These are phyloP conservation scores for Scytalidium sp. DNA, from an alignment of 2,329 filamentous ascomycete genomes.

Conservation along the genomic window DNA sequence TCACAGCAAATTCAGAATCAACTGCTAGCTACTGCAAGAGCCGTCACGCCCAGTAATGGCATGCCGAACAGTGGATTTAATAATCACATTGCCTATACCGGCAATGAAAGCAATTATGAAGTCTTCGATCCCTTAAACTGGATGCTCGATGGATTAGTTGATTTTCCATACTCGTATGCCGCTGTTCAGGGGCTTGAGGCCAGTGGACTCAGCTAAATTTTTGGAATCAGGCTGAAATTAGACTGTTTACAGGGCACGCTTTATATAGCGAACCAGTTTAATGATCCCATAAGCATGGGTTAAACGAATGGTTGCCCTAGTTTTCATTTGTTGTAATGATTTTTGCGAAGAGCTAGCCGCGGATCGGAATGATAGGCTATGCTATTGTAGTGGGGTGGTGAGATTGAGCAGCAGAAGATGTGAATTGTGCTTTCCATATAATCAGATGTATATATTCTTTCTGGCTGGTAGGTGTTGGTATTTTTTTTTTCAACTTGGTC, in stretches of 20 bases:
- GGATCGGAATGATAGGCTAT: no score
- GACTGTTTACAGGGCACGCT: no score
- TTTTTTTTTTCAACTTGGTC: not conserved
- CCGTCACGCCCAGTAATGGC: conserved; percentile 20
- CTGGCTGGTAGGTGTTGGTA: not conserved
- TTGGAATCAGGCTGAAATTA: no score
- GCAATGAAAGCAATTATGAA: conserved; percentile 69
- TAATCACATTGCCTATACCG: not conserved
- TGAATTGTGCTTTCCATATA: not conserved
- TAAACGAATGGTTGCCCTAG: no score
- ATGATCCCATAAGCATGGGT: no score
- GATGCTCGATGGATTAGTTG: conserved; percentile 84
- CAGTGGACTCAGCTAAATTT: conserved; percentile 19
- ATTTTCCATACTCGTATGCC: conserved; percentile 70
- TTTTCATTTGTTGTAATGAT: no score
- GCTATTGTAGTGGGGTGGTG: no score
- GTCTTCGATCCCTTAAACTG: conserved; percentile 92
- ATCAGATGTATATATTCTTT: not conserved
- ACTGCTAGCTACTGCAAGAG: conserved; percentile 17
- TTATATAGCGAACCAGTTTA: no score
- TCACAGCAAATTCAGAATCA: conserved; percentile 22
- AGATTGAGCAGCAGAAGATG: no score
- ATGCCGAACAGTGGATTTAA: conserved; percentile 43
- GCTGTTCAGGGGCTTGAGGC: conserved; percentile 48
- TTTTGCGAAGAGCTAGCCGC: no score